phyloP scores from a whole-genome alignment of 306 rosid genomes.

The Luffa aegyptiaca region DNA sequence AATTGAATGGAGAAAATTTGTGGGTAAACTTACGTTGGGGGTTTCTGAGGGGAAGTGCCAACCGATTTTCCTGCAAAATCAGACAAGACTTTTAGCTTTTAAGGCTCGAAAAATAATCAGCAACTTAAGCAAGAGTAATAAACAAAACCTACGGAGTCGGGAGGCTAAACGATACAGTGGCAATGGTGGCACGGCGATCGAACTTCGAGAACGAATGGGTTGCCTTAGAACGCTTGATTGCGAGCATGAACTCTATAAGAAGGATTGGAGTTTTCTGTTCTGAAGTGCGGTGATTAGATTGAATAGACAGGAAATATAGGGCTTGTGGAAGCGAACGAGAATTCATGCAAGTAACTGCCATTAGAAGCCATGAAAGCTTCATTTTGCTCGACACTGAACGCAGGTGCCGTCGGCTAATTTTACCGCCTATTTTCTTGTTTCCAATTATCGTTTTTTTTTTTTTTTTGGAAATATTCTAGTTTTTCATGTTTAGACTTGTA shows the following conservation, averaged over 20 bases:
- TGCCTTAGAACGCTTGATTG: neutral
- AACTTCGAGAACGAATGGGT: too few species aligned
- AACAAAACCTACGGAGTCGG: constrained; percentile 28
- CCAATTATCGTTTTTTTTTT: too few species aligned
- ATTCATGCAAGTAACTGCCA: neutral
- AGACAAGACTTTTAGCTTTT: constrained; percentile 8
- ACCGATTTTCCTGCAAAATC: constrained; percentile 46
- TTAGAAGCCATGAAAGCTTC: neutral
- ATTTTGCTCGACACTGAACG: neutral
- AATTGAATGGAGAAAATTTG: neutral
- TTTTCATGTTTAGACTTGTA: too few species aligned
- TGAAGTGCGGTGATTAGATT: neutral
- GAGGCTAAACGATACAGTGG: too few species aligned
- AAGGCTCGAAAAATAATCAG: neutral
- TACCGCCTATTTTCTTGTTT: too few species aligned
- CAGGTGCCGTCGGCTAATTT: too few species aligned
- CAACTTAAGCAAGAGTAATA: constrained; percentile 7
- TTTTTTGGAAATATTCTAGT: too few species aligned
- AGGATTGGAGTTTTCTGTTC: neutral
- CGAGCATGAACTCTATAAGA: constrained; percentile 1
- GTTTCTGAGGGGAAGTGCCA: constrained; percentile 28
- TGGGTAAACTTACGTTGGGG: constrained; percentile 47
- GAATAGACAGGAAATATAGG: neutral
- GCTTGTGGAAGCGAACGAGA: neutral
- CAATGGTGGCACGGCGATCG: too few species aligned